Base-by-base conservation (phyloP, 352 stramenopile species). In the Blastocystis sp. region DNA sequence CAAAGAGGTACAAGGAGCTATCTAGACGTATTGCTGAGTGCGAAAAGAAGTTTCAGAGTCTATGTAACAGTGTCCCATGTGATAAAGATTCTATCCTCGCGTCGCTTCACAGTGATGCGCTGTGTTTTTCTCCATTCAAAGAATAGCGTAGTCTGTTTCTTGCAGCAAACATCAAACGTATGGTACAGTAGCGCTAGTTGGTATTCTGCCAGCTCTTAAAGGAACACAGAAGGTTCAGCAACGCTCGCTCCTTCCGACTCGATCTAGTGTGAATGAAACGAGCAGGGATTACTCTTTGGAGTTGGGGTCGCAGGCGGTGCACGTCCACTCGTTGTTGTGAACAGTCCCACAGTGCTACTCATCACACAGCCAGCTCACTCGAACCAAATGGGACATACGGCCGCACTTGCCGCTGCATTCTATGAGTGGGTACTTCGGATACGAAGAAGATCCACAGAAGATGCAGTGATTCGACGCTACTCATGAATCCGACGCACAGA, bases 361-460 rank as follows among this genome's bases (percentile, higher is more conserved):
- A 55, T 61, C 4, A 78, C 2, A 3, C 3, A 31, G 13, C 3
- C 24, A 35, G 9, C n/a, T 10, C 26, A n/a, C 6, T 31, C 16
- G 3, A 37, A 60, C 67, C 37, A 78, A 33, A 60, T 78, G 67
- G 13, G 67, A 78, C 67, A 61, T 55, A 37, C 67, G 59, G 4
- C 67, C 67, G 37, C 67, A 78, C 33, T 78, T 78, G 3, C 67
- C 67, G 13, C 50, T 35, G 60, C 67, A 78, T 24, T 78, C 67
- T 3, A 78, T 45, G 24, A 78, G 50, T 21, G 67, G 67, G 37
- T 78, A 78, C 67, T 78, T 78, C 3, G 37, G 19, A 33, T 78
- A 78, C 16, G 37, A 35, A 59, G 26, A 4, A 6, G 67, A 33
- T 3, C 67, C 67, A 78, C 67, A 78, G 29, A 78, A 78, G 16